Conservation (phyloP, 2,329 filamentous ascomycete species). For the Blastomyces silverae region DNA sequence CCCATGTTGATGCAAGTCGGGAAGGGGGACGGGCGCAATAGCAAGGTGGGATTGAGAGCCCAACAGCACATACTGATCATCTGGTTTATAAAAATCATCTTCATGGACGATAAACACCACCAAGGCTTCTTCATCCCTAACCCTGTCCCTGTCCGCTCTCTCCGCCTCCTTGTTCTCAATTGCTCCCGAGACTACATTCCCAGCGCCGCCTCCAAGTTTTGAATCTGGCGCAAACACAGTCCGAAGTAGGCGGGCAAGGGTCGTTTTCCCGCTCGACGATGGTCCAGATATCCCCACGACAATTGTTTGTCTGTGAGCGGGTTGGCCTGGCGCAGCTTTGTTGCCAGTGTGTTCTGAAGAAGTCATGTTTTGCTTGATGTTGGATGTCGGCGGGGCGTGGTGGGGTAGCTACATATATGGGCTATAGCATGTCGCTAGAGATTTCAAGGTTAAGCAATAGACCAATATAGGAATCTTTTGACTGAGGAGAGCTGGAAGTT, state of each 20-base stretch:
- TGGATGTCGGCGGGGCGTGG: not conserved
- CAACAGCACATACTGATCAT: constrained; percentile 54
- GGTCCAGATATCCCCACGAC: constrained; percentile 73
- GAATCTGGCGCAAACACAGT: constrained; percentile 59
- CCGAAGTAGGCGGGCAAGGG: constrained; percentile 74
- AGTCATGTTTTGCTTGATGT: not conserved
- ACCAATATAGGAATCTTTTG: too few species aligned
- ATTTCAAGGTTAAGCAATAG: not conserved
- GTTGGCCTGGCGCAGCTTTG: not conserved
- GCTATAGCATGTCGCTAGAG: not conserved
- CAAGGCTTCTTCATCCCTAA: constrained; percentile 20
- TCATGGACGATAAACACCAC: constrained; percentile 73
- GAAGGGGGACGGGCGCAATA: not conserved
- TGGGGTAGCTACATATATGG: not conserved
- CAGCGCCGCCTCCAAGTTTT: not conserved
- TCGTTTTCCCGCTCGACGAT: constrained; percentile 92
- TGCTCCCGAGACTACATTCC: not conserved
- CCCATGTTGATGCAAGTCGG: too few species aligned
- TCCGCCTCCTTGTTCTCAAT: not conserved
- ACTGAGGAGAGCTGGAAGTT: not conserved
- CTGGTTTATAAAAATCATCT: constrained; percentile 89
- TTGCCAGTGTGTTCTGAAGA: not conserved
- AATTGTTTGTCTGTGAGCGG: constrained; percentile 12
- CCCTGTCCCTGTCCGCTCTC: not conserved
- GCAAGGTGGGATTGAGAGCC: not conserved